These are phyloP conservation scores for Neurospora sp. DNA, from an alignment of 2,329 filamentous ascomycete genomes.

Conservation along the genomic window DNA sequence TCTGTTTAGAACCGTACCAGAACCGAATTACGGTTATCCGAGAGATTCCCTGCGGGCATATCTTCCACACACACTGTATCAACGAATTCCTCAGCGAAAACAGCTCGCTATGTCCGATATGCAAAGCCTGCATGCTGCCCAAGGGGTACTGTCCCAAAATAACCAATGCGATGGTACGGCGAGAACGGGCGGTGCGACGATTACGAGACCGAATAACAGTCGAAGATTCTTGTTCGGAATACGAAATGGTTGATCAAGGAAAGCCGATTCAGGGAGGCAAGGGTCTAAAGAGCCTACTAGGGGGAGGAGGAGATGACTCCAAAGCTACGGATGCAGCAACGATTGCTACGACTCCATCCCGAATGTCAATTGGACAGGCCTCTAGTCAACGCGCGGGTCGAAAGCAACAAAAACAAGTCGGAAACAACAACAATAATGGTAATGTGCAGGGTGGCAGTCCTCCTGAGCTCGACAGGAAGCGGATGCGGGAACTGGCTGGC, in stretches of 20 bases:
- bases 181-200: slow-evolving; percentile 59
- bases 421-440: background rate
- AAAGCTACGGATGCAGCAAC: background rate
- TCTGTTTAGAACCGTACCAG: slow-evolving; percentile 76
- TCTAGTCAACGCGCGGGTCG: slow-evolving; percentile 3
- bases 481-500: slow-evolving; percentile 23
- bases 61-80: slow-evolving; percentile 88
- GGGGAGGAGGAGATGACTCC: background rate
- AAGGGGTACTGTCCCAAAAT: slow-evolving; percentile 55
- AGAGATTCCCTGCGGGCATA: slow-evolving; percentile 81
- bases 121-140: slow-evolving; percentile 76
- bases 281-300: background rate
- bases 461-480: slow-evolving; percentile 12
- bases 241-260: slow-evolving; percentile 15
- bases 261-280: slow-evolving; percentile 10
- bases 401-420: background rate
- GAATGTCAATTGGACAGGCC: slow-evolving; percentile 10
- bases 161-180: slow-evolving; percentile 78
- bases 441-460: background rate
- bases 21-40: slow-evolving; percentile 62
- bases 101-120: slow-evolving; percentile 83
- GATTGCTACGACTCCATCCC: background rate
- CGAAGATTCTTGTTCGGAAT: slow-evolving; percentile 23
- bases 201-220: slow-evolving; percentile 43
- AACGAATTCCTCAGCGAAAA: slow-evolving; percentile 70